These are phyloP conservation scores for Sparassis latifolia DNA, from an alignment of 1,284 basidiomycete genomes.

Conservation along the genomic window DNA sequence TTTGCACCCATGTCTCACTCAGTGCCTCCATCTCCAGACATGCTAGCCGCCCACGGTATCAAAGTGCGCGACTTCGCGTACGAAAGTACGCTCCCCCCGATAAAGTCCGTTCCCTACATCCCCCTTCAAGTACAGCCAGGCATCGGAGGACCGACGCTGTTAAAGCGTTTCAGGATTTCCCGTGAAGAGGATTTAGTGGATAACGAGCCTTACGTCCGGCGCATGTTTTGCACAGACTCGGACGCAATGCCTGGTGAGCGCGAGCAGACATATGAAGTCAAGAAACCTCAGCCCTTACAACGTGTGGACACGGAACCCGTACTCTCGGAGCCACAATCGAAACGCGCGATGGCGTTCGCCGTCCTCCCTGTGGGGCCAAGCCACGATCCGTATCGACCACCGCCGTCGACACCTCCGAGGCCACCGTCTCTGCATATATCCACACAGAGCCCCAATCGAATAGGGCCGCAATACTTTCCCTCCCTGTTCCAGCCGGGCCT, in stretches of 20 bases:
- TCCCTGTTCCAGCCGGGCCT: constrained; percentile 12
- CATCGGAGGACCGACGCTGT: constrained; percentile 13
- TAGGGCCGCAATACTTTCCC: neutral
- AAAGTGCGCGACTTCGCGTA: constrained; percentile 71
- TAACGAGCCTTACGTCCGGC: constrained; percentile 11
- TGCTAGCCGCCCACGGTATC: constrained; percentile 42
- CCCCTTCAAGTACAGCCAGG: constrained; percentile 40
- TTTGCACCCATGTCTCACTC: no score
- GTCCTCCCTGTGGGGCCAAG: neutral
- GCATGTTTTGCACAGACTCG: constrained; percentile 16
- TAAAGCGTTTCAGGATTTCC: constrained; percentile 31
- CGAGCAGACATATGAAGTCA: constrained; percentile 14
- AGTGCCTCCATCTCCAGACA: neutral
- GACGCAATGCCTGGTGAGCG: constrained; percentile 9
- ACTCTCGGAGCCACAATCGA: constrained; percentile 23
- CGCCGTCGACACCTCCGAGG: neutral
- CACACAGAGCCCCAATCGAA: neutral
- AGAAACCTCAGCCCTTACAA: constrained; percentile 30
- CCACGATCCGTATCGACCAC: neutral
- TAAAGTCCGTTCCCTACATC: constrained; percentile 39
- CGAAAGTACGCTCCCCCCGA: constrained; percentile 55
- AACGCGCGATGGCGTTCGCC: constrained; percentile 8
- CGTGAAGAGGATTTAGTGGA: constrained; percentile 24
- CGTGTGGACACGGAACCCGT: constrained; percentile 47
- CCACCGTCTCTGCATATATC: neutral